Evolutionary conservation across 1,284 basidiomycete genomes (phyloP).

Genomic region (Puccinia novopanici): DNA sequence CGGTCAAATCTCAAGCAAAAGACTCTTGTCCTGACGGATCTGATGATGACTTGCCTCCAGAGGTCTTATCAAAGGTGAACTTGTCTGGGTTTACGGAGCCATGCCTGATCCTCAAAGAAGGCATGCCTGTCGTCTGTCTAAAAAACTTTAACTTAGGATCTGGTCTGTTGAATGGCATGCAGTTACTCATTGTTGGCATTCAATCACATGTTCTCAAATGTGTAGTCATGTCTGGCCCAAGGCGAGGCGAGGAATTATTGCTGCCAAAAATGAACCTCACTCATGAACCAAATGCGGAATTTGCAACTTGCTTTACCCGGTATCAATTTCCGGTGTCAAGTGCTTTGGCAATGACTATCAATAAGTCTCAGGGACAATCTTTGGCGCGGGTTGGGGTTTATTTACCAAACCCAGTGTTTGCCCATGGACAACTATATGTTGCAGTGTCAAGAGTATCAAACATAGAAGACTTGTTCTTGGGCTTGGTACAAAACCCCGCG

Average conservation of each 20-base stretch:
- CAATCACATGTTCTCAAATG: constrained; percentile 12
- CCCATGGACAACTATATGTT: constrained; percentile 33
- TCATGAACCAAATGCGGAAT: too few relatives aligned
- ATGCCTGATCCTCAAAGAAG: not conserved
- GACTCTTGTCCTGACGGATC: too few relatives aligned
- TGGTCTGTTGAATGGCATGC: too few relatives aligned
- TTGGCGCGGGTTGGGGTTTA: constrained; percentile 58
- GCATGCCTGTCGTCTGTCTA: not conserved
- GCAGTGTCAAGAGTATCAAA: too few relatives aligned
- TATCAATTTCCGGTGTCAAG: constrained; percentile 61
- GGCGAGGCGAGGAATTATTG: not conserved
- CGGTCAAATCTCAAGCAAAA: too few relatives aligned
- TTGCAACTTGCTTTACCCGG: constrained; percentile 54
- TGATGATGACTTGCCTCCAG: too few relatives aligned
- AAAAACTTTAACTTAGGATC: not conserved
- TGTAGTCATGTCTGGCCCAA: not conserved
- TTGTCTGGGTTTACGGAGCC: not conserved
- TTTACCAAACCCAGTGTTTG: constrained; percentile 54
- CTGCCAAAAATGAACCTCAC: constrained; percentile 13
- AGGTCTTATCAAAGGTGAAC: not conserved
- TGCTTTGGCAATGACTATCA: constrained; percentile 62
- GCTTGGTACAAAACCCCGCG: too few relatives aligned
- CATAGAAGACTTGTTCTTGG: too few relatives aligned
- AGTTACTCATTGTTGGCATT: too few relatives aligned
- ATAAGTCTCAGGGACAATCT: constrained; percentile 63